A percentile compares a stretch with the other conserved stretches of the same genome.
phyloP scores from a whole-genome alignment of 805 yeast species.

The Tetrapisispora phaffii region DNA sequence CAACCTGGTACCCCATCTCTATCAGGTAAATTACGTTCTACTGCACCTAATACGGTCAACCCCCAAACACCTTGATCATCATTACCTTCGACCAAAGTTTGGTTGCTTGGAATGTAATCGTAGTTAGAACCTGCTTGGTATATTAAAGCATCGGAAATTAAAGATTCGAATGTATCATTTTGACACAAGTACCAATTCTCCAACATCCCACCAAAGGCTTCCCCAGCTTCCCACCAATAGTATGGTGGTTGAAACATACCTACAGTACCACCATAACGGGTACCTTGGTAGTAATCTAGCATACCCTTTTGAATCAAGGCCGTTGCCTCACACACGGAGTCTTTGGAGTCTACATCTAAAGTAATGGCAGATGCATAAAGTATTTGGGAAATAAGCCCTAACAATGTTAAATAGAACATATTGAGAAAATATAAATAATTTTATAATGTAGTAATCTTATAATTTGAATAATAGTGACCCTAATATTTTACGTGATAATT shows the following conservation, averaged over 20 bases:
- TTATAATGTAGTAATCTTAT: too few species aligned
- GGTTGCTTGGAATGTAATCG: slow-evolving; percentile 53
- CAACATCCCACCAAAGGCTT: slow-evolving; percentile 55
- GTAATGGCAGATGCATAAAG: slow-evolving; percentile 19
- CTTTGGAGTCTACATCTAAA: slow-evolving; percentile 32
- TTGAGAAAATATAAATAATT: neutral
- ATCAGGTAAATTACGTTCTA: slow-evolving; percentile 45
- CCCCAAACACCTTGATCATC: slow-evolving; percentile 72
- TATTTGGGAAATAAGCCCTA: neutral
- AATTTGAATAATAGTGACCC: too few species aligned
- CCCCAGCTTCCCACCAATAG: slow-evolving; percentile 90
- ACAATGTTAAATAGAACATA: neutral
- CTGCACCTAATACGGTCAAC: slow-evolving; percentile 50
- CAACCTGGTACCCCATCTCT: slow-evolving; percentile 36
- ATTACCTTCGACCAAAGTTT: slow-evolving; percentile 59
- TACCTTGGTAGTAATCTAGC: slow-evolving; percentile 58
- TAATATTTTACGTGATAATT: too few species aligned
- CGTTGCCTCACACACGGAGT: slow-evolving; percentile 49
- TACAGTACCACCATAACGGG: slow-evolving; percentile 50
- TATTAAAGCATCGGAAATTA: slow-evolving; percentile 45
- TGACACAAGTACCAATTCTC: slow-evolving; percentile 67
- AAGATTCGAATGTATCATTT: slow-evolving; percentile 50
- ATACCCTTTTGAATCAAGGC: slow-evolving; percentile 50
- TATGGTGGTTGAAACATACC: slow-evolving; percentile 65
- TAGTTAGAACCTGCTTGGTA: slow-evolving; percentile 36